Base-by-base conservation (phyloP, 495 filamentous ascomycete species). In the Xylaria cubensis region DNA sequence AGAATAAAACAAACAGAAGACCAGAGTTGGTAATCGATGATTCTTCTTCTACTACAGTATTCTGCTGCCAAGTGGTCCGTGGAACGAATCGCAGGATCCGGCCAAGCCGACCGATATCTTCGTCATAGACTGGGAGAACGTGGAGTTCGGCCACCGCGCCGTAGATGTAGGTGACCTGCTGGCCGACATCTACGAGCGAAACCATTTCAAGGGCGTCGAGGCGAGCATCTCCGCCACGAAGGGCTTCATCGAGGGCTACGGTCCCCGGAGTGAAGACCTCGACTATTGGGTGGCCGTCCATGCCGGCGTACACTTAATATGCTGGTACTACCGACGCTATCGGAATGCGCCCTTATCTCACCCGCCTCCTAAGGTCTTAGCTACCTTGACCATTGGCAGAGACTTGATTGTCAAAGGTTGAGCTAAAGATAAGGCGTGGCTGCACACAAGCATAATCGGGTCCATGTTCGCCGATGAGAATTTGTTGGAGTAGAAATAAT, bases 121-220 rank as follows among this genome's bases (percentile, higher is more conserved):
- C 59, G 74, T 90, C 21, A 82, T 87, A 26, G 88, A 91, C 77
- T 90, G 88, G 88, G 88, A 91, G 73, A 71, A 88, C 48, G 75
- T 79, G 64, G 85, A 88, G 12, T 73, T 87, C 32, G 84, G 83
- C 7, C 74, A 77, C 55, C 82, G 80, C 0, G 83, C 86, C 1
- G 79, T 87, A 32, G 89, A 91, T 72, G 74, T 90, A 1, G 88
- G 86, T 4, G 86, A 88, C 73, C 79, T 91, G 64, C 80, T 87
- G 9, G 82, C 82, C 48, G 89, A 91, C 74, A 75, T 92, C 4
- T 91, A 88, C 71, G 82, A 88, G 58, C 79, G 91, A 7, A 81
- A 74, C 34, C 84, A 87, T 32, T 90, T 85, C 84, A 86, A 86
- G 64, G 72, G 76, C 39, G 82, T 85, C 24, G 82, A 86, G 39